phyloP scores from a whole-genome alignment of 345 rosid genomes.

The Pugionium cornutum region DNA sequence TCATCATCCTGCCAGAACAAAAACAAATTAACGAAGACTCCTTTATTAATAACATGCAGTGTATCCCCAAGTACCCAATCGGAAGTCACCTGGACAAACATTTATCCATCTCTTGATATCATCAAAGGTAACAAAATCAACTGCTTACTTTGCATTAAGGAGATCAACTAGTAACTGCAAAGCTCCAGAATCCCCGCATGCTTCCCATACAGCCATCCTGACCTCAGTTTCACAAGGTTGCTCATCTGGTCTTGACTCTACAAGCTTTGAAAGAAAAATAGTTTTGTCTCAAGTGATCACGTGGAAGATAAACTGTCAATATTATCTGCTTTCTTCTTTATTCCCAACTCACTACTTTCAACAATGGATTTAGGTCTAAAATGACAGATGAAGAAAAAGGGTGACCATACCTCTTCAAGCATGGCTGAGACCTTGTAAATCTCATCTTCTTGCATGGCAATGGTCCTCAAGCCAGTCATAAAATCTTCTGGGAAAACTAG shows the following conservation, averaged over 20 bases:
- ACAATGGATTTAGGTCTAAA: slow-evolving; percentile 5
- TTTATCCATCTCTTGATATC: slow-evolving; percentile 1
- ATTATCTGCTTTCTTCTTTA: not conserved
- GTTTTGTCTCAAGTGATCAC: slow-evolving; percentile 12
- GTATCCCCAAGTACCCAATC: not conserved
- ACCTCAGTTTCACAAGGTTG: slow-evolving; percentile 78
- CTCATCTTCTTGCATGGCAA: slow-evolving; percentile 78
- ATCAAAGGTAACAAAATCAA: slow-evolving; percentile 2
- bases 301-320: not conserved
- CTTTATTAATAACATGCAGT: no score
- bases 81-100: not conserved
- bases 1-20: slow-evolving; percentile 56
- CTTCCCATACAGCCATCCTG: slow-evolving; percentile 92
- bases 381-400: slow-evolving; percentile 5
- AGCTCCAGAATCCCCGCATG: slow-evolving; percentile 92
- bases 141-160: slow-evolving; percentile 64
- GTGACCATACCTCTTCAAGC: slow-evolving; percentile 73
- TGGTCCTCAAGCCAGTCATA: slow-evolving; percentile 76
- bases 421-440: slow-evolving; percentile 64
- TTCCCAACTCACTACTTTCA: slow-evolving; percentile 13
- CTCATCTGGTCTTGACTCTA: slow-evolving; percentile 60
- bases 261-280: slow-evolving; percentile 49
- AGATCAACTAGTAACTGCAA: slow-evolving; percentile 90
- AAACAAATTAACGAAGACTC: not conserved
- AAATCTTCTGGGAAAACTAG: slow-evolving; percentile 85